phyloP scores from a whole-genome alignment of 2,329 filamentous ascomycete genomes.

The Calonectria naviculata region DNA sequence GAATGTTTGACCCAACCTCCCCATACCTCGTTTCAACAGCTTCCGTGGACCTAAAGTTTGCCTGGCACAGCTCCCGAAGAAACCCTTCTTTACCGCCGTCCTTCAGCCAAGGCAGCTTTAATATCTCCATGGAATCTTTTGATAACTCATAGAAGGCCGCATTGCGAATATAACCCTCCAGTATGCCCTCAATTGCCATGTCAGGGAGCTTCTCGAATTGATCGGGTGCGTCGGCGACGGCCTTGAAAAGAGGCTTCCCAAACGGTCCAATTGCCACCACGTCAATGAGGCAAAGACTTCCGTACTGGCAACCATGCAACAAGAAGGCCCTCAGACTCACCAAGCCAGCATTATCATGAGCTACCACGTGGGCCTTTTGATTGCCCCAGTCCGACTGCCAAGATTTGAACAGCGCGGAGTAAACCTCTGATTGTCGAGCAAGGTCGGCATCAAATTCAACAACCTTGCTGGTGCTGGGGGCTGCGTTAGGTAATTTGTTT shows the following conservation, averaged over 20 bases:
- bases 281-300: constrained; percentile 54
- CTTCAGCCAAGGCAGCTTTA: constrained; percentile 50
- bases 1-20: constrained; percentile 47
- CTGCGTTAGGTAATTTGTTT: constrained; percentile 19
- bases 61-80: constrained; percentile 51
- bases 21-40: constrained; percentile 51
- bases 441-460: constrained; percentile 48
- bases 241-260: constrained; percentile 55
- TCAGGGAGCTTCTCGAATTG: constrained; percentile 49
- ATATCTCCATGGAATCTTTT: constrained; percentile 46
- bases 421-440: constrained; percentile 49
- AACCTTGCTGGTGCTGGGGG: constrained; percentile 15
- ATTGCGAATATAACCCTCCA: constrained; percentile 52
- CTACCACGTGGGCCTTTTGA: constrained; percentile 50
- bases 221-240: constrained; percentile 46
- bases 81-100: constrained; percentile 48
- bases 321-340: constrained; percentile 52
- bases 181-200: constrained; percentile 49
- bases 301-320: constrained; percentile 48
- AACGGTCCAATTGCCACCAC: constrained; percentile 56
- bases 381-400: constrained; percentile 43
- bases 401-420: constrained; percentile 49
- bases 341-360: constrained; percentile 57
- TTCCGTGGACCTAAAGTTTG: constrained; percentile 37
- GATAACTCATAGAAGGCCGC: constrained; percentile 46